A percentile compares a stretch with the other conserved stretches of the same genome.
phyloP scores from a whole-genome alignment of 1,139 yeast species.

The Blastobotrys malaysiensis region DNA sequence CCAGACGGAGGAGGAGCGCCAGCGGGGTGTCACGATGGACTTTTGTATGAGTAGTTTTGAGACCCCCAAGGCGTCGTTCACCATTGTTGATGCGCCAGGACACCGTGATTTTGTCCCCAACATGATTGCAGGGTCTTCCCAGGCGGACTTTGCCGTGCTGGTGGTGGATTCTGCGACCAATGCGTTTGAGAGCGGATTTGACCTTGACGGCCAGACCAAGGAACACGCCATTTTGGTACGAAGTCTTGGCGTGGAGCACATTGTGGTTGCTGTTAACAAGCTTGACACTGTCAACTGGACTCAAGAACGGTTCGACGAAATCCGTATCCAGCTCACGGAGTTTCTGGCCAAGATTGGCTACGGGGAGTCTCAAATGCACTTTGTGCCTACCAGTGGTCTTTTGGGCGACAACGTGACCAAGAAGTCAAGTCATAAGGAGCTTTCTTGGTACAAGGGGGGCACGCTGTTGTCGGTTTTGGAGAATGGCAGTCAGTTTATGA shows the following conservation, averaged over 20 bases:
- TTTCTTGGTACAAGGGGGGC: conserved; percentile 61
- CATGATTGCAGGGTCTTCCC: conserved; percentile 96
- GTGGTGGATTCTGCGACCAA: conserved; percentile 76
- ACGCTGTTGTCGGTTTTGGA: conserved; percentile 55
- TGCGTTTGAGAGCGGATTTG: conserved; percentile 87
- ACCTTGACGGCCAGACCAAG: conserved; percentile 85
- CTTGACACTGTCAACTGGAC: conserved; percentile 76
- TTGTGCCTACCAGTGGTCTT: conserved; percentile 84
- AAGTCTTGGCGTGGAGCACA: conserved; percentile 69
- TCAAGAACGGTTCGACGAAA: conserved; percentile 56
- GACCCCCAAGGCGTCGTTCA: conserved; percentile 58
- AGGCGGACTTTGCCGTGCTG: conserved; percentile 63
- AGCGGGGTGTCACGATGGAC: conserved; percentile 85
- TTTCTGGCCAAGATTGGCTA: conserved; percentile 63
- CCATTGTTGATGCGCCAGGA: conserved; percentile 97
- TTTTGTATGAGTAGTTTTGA: conserved; percentile 81
- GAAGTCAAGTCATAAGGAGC: conserved; percentile 28
- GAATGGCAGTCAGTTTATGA: conserved; percentile 8
- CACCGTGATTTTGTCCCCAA: conserved; percentile 97
- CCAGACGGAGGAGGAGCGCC: conserved; percentile 85
- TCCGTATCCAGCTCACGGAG: conserved; percentile 50
- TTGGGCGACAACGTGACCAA: conserved; percentile 75
- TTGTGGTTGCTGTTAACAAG: conserved; percentile 81
- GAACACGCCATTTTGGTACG: conserved; percentile 86
- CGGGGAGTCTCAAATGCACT: conserved; percentile 44